Evolutionary conservation across 306 rosid genomes (phyloP).

Genomic region (Hippophae gyantsensis): DNA sequence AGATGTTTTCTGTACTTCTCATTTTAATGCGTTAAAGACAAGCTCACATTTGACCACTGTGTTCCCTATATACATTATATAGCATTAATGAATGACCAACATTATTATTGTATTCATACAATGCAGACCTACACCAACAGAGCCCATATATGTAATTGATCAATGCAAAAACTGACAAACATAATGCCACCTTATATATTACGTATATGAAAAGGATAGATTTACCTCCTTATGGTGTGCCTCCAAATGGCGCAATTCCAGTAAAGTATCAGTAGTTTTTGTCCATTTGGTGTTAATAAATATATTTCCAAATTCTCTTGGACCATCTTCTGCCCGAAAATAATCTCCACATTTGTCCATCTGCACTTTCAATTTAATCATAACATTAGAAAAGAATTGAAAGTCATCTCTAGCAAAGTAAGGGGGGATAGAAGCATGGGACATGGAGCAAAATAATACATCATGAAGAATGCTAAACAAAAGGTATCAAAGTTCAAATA

Average conservation of each 20-base stretch:
- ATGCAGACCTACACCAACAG: too few relatives aligned
- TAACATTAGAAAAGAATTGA: not conserved
- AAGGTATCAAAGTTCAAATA: not conserved
- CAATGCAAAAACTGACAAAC: too few relatives aligned
- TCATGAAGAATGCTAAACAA: not conserved
- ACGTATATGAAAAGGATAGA: not conserved
- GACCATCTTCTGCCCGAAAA: constrained; percentile 81
- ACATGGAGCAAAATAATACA: too few relatives aligned
- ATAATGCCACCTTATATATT: too few relatives aligned
- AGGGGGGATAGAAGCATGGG: not conserved
- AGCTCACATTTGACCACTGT: too few relatives aligned
- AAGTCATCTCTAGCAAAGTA: not conserved
- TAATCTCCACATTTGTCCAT: constrained; percentile 80
- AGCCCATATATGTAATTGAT: too few relatives aligned
- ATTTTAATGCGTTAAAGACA: too few relatives aligned
- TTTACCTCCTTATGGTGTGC: constrained; percentile 61
- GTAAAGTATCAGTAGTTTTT: constrained; percentile 45
- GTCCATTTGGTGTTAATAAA: constrained; percentile 55
- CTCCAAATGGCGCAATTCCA: constrained; percentile 66
- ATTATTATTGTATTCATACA: too few relatives aligned
- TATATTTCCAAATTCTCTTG: constrained; percentile 78
- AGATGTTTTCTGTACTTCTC: too few relatives aligned
- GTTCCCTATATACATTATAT: too few relatives aligned
- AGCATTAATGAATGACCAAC: too few relatives aligned
- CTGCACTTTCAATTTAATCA: constrained; percentile 24